Evolutionary conservation across 345 rosid species (phyloP).

Genomic region (Gossypium thurberi): DNA sequence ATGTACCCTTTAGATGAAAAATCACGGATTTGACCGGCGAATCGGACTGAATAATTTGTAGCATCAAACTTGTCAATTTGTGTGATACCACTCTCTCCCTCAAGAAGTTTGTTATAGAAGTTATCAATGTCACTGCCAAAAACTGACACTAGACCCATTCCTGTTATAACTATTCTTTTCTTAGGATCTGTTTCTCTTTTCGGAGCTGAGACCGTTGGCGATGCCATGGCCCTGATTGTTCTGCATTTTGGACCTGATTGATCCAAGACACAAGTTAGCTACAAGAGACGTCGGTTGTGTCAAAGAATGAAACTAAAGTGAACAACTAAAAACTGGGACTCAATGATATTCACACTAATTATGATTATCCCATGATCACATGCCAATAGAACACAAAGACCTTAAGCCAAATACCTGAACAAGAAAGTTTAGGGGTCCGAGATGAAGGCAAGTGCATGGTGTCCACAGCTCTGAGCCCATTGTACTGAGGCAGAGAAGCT

Average conservation of each 20-base stretch:
- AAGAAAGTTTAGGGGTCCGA: constrained; percentile 16
- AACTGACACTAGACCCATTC: constrained; percentile 36
- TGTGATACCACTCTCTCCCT: constrained; percentile 64
- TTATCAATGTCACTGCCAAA: constrained; percentile 15
- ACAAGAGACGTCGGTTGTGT: no score
- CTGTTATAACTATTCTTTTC: constrained; percentile 42
- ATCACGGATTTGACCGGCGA: constrained; percentile 57
- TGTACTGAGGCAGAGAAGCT: constrained; percentile 27
- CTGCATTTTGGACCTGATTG: constrained; percentile 33
- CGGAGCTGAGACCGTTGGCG: constrained; percentile 41
- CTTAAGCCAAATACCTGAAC: constrained; percentile 22
- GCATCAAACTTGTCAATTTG: constrained; percentile 59
- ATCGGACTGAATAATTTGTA: constrained; percentile 41
- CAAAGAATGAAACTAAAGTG: not conserved
- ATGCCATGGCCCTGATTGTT: constrained; percentile 39
- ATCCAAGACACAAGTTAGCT: not conserved
- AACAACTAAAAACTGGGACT: not conserved
- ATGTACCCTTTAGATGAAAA: constrained; percentile 59
- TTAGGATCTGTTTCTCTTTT: constrained; percentile 31
- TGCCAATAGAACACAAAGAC: no score
- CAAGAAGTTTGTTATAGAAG: constrained; percentile 34
- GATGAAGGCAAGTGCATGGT: constrained; percentile 21
- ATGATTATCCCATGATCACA: not conserved
- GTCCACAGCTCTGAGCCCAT: constrained; percentile 36
- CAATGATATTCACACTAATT: not conserved